Conservation (phyloP, 225 moss, liverwort and hornwort genomes). For the Marchantia polymorpha region DNA sequence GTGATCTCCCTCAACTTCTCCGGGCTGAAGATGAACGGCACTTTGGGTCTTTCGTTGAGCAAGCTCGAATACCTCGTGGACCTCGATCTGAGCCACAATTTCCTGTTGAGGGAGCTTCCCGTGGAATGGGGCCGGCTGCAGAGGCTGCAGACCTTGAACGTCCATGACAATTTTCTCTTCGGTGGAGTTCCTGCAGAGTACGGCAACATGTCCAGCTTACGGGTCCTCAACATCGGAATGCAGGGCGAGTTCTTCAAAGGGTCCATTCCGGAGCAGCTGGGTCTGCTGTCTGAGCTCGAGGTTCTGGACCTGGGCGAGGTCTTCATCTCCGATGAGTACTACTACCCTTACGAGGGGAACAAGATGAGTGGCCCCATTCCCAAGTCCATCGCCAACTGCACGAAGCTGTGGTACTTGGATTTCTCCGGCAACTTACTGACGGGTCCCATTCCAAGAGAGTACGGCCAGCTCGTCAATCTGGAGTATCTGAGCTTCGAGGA, state of each 20-base stretch:
- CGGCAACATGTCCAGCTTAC: background rate
- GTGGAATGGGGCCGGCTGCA: background rate
- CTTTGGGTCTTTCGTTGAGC: background rate
- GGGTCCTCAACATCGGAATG: background rate
- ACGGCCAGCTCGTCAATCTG: too few relatives aligned
- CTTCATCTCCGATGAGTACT: background rate
- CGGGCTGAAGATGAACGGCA: background rate
- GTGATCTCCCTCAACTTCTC: background rate
- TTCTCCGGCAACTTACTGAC: conserved; percentile 31
- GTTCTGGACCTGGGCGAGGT: background rate
- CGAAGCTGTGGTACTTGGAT: conserved; percentile 4
- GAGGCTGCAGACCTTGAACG: too few relatives aligned
- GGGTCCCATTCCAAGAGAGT: conserved; percentile 25
- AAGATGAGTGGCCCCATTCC: background rate
- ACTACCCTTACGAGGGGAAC: background rate
- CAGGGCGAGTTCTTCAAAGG: conserved; percentile 3
- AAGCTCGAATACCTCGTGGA: background rate
- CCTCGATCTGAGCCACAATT: background rate
- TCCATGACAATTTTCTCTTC: too few relatives aligned
- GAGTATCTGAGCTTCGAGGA: too few relatives aligned
- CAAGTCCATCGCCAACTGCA: background rate
- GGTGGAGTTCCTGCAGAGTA: too few relatives aligned
- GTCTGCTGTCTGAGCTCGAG: background rate
- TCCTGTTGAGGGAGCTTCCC: background rate
- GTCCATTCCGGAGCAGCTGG: background rate